Evolutionary conservation across 306 rosid genomes (phyloP), one percentile per base, ranked within the genome.

Genomic region (Vigna nakashimae): DNA sequence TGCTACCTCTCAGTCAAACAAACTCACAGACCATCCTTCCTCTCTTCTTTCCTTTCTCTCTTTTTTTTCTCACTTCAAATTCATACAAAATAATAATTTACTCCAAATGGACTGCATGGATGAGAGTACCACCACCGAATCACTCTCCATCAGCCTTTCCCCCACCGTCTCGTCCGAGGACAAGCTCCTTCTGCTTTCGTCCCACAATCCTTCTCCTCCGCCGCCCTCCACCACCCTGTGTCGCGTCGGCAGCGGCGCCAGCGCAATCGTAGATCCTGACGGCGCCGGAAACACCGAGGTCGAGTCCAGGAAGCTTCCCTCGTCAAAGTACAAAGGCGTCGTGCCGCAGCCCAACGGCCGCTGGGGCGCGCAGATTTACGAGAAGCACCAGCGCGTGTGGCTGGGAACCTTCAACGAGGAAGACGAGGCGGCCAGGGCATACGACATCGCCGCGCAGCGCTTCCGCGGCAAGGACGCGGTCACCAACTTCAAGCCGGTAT

Each of bases 301-400:
- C 0, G 98, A 95, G 79, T 95, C 99, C 0, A 66, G 98, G 3
- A 95, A 95, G 45, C 92, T 95, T 1, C 98, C 96, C 0, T 95
- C 99, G 0, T 95, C 99, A 1, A 90, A 88, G 45, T 92, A 85
- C 89, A 95, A 95, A 71, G 99, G 99, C 4, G 99, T 95, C 1
- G 99, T 95, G n/a, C 99, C 99, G 0, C 99, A 95, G 68, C 99
- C 99, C 3, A 95, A 95, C 77, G 97, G 99, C 3, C 98, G 99
- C 0, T 95, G 99, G 99, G 99, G 99, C 0, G 98, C 99, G 0
- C 99, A 95, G 97, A 95, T 95, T 87, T 95, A 95, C 84, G 99
- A 95, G 91, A 95, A 95, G 85, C 99, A 95, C 69, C 99, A 92
- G 82, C 87, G 99, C 8, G 99, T 95, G 5, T 95, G 99, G 99